A percentile compares a stretch with the other conserved stretches of the same genome.
These are phyloP conservation scores for Elongisporangium prolatum DNA, from an alignment of 352 stramenopile genomes.

Conservation along the genomic window DNA sequence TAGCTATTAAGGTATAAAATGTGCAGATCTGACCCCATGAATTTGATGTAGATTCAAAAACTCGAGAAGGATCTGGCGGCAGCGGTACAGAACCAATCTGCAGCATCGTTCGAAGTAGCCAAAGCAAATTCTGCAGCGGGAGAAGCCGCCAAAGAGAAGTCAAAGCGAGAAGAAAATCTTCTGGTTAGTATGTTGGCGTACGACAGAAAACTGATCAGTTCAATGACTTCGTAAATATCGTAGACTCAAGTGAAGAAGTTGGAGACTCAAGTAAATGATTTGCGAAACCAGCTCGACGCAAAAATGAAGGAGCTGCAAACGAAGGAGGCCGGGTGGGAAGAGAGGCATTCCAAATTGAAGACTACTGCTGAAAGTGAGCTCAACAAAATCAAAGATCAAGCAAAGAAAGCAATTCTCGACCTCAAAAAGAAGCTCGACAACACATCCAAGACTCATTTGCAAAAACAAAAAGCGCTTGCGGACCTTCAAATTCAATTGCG, in stretches of 20 bases:
- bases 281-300: constrained; percentile 44
- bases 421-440: constrained; percentile 73
- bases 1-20: background rate
- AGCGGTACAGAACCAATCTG: constrained; percentile 18
- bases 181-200: constrained; percentile 17
- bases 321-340: constrained; percentile 50
- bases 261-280: constrained; percentile 24
- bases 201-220: background rate
- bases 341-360: constrained; percentile 78
- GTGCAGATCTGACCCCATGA: background rate
- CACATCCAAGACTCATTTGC: constrained; percentile 51
- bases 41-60: constrained; percentile 35
- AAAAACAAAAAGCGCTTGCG: constrained; percentile 39
- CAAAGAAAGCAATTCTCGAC: constrained; percentile 83
- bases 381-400: constrained; percentile 83
- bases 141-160: constrained; percentile 12
- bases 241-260: constrained; percentile 39
- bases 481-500: constrained; percentile 35
- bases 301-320: constrained; percentile 34
- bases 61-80: constrained; percentile 50
- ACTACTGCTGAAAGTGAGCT: constrained; percentile 66
- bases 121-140: constrained; percentile 13
- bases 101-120: constrained; percentile 24
- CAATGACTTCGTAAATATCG: background rate
- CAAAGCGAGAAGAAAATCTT: constrained; percentile 31